A percentile compares a stretch with the other conserved stretches of the same genome.
Evolutionary conservation across 345 rosid species (phyloP).

Genomic region (Acer campestre): DNA sequence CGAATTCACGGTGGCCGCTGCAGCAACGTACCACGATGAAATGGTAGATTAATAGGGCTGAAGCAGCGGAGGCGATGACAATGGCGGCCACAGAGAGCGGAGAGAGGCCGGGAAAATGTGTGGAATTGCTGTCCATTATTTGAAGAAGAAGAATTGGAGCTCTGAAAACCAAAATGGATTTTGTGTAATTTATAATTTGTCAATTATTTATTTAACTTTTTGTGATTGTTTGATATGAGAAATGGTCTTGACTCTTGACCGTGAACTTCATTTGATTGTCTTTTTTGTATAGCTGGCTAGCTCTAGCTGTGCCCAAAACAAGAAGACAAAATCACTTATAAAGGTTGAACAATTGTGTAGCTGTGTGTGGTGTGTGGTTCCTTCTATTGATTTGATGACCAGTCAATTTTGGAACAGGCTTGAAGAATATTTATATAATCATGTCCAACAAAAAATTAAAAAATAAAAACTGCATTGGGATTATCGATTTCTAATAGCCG

Average conservation of each 20-base stretch:
- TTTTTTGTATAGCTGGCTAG: not conserved
- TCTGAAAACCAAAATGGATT: not conserved
- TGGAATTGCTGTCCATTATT: not conserved
- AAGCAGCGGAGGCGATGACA: not conserved
- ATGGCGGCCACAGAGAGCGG: not conserved
- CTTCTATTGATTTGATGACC: too few species aligned
- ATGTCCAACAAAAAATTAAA: too few species aligned
- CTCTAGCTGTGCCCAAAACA: too few species aligned
- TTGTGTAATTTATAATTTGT: not conserved
- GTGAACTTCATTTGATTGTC: not conserved
- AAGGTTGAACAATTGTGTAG: too few species aligned
- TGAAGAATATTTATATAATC: not conserved
- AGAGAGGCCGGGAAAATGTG: not conserved
- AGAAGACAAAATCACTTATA: too few species aligned
- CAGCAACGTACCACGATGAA: slow-evolving; percentile 4
- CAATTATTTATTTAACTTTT: not conserved
- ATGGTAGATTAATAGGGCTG: not conserved
- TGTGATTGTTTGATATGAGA: not conserved
- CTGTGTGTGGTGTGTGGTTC: too few species aligned
- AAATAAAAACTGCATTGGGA: not conserved
- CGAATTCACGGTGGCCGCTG: not conserved
- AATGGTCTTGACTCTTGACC: not conserved
- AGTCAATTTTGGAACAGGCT: not conserved
- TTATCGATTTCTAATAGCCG: not conserved
- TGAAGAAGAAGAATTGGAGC: not conserved